Evolutionary conservation across 305 asterid species (phyloP).

Genomic region (Solanum aculeatissimum): DNA sequence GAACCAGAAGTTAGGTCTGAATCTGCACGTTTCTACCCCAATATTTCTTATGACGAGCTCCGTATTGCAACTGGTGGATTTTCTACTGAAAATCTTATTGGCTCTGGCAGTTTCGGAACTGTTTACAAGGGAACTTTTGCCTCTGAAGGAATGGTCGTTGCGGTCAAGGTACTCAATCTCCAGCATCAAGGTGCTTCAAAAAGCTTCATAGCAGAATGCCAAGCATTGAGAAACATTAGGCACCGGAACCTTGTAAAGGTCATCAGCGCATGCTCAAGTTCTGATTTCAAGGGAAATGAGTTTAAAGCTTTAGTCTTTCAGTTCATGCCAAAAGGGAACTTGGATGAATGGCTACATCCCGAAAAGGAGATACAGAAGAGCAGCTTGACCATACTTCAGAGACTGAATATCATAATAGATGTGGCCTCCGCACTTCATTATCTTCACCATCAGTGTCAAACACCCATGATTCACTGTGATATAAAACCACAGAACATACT

Average conservation of each 20-base stretch:
- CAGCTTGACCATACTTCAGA: slow-evolving; percentile 13
- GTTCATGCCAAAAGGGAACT: slow-evolving; percentile 27
- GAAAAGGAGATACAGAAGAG: background rate
- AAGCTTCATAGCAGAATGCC: slow-evolving; percentile 28
- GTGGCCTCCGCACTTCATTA: slow-evolving; percentile 23
- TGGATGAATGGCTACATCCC: slow-evolving; percentile 25
- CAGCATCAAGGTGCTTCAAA: slow-evolving; percentile 17
- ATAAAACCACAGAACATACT: slow-evolving; percentile 30
- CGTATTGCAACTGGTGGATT: slow-evolving; percentile 18
- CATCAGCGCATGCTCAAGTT: slow-evolving; percentile 25
- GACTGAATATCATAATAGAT: slow-evolving; percentile 15
- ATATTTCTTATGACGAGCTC: slow-evolving; percentile 18
- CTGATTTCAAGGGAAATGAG: slow-evolving; percentile 9
- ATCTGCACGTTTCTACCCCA: slow-evolving; percentile 1
- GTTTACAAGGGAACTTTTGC: slow-evolving; percentile 16
- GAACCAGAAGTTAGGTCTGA: background rate
- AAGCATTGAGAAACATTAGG: slow-evolving; percentile 23
- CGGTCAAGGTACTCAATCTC: slow-evolving; percentile 28
- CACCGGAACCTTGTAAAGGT: slow-evolving; percentile 27
- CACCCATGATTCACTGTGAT: slow-evolving; percentile 22
- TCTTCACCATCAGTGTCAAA: slow-evolving; percentile 21
- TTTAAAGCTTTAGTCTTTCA: slow-evolving; percentile 8
- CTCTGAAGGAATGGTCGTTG: slow-evolving; percentile 11
- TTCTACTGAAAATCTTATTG: slow-evolving; percentile 16
- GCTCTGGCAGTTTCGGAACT: slow-evolving; percentile 18